Percentiles rank a stretch among this genome's conserved stretches.
Evolutionary conservation across 1,284 basidiomycete genomes (phyloP).

Genomic region (Rhodotorula sp.): DNA sequence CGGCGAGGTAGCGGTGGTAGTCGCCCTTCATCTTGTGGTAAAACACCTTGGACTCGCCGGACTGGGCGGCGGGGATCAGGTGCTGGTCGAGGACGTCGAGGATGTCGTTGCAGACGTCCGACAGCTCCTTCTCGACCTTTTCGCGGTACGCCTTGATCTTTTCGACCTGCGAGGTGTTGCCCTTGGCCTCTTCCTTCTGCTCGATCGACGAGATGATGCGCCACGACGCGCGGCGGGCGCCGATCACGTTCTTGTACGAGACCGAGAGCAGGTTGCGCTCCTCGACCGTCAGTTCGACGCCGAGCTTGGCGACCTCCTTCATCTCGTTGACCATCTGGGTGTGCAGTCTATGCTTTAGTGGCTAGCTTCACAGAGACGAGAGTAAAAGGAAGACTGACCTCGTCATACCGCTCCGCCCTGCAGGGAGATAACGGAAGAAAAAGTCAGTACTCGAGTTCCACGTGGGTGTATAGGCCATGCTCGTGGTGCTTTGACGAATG

Average conservation of each 20-base stretch:
- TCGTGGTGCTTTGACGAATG: neutral
- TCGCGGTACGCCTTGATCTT: slow-evolving; percentile 99
- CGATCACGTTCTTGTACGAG: slow-evolving; percentile 98
- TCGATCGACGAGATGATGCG: slow-evolving; percentile 99
- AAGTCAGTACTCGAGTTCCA: neutral
- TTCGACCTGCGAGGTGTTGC: slow-evolving; percentile 92
- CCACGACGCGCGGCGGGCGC: slow-evolving; percentile 98
- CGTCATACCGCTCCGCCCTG: slow-evolving; percentile 39
- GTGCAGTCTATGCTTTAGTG: neutral
- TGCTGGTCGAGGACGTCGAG: slow-evolving; percentile 98
- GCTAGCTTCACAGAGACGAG: neutral
- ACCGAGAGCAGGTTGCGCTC: slow-evolving; percentile 98
- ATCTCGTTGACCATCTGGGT: slow-evolving; percentile 38
- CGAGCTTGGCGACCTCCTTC: slow-evolving; percentile 45
- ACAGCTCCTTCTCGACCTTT: slow-evolving; percentile 97
- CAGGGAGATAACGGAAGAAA: neutral
- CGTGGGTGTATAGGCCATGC: no score
- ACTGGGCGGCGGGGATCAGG: slow-evolving; percentile 96
- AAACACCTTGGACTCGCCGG: slow-evolving; percentile 95
- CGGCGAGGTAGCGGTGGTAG: slow-evolving; percentile 99
- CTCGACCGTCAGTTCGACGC: slow-evolving; percentile 88
- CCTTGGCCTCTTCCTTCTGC: slow-evolving; percentile 99
- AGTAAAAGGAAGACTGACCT: slow-evolving; percentile 8
- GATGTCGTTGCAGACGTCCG: slow-evolving; percentile 99
- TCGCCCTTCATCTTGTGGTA: slow-evolving; percentile 99